Base-by-base conservation (phyloP, 192 early-diverging fungal genomes). In the Entomortierella parvispora region DNA sequence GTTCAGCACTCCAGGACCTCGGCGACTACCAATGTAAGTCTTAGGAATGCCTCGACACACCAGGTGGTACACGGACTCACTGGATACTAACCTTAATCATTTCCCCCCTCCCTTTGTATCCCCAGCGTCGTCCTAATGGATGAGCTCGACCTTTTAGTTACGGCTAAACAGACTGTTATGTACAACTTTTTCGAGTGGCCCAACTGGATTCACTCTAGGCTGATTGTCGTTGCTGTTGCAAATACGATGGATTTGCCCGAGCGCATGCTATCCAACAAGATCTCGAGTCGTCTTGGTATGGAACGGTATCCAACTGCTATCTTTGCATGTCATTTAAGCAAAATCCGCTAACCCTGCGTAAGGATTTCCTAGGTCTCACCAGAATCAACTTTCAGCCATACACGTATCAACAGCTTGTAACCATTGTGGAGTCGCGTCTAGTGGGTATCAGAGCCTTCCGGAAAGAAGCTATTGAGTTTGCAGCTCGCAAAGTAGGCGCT, bases 101-200 rank as follows among this genome's bases (percentile, higher is more conserved):
- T n/a, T n/a, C n/a, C n/a, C n/a, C n/a, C n/a, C n/a, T n/a, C n/a
- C n/a, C 66, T 56, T 53, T 44, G 37, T 12, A 40, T 40, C 37
- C 5, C 29, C 62, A 95, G 94, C 40, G 92, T 99, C 6, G 92
- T 99, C 2, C 69, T 99, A 49, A 93, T 99, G 87, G 98, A 99
- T 71, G 98, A 99, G 80, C 84, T 99, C 44, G 98, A 99, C 78
- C 75, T 98, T 12, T 80, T 99, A 22, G 93, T 97, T 7, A 96
- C 95, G 1, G 91, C 92, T 62, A 94, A 93, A 51, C 96, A 97
- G 66, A 86, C 87, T 2, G 92, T 99, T 47, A 93, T 99, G 85
- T 99, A 98, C 82, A 99, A 98, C 75, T 95, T 99, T 66, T 98
- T 99, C 63, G 94, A 98, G 50, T 99, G 97, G 97, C 96, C 98